These are phyloP conservation scores for Phytopythium sindhum DNA, from an alignment of 352 stramenopile genomes.

Conservation along the genomic window DNA sequence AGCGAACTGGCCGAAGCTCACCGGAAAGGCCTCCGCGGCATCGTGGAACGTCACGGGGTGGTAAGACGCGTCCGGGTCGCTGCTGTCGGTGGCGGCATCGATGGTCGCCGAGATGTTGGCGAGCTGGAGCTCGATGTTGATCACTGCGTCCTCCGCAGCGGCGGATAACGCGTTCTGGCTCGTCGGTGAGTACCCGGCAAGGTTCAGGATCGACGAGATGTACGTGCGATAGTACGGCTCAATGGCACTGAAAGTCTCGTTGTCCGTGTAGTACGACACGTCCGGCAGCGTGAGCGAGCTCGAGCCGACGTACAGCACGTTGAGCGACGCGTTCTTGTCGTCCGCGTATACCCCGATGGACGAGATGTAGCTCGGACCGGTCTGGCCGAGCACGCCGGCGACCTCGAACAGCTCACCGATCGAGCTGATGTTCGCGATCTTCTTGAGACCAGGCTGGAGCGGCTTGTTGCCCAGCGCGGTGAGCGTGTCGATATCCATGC, in stretches of 20 bases:
- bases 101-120: conserved; percentile 5
- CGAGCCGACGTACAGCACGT: conserved; percentile 73
- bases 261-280: conserved; percentile 88
- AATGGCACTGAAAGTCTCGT: conserved; percentile 23
- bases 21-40: not conserved
- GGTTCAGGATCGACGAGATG: conserved; percentile 32
- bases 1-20: conserved; percentile 7
- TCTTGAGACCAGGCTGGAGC: conserved; percentile 33
- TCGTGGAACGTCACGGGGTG: not conserved
- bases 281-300: conserved; percentile 78
- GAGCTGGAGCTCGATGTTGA: conserved; percentile 9
- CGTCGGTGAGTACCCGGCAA: conserved; percentile 18
- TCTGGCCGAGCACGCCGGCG: conserved; percentile 39
- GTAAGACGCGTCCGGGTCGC: conserved; percentile 9
- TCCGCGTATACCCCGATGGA: conserved; percentile 35
- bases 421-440: conserved; percentile 25
- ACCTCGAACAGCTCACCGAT: conserved; percentile 38
- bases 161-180: not conserved
- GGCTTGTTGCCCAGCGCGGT: conserved; percentile 38
- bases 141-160: conserved; percentile 1
- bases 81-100: not conserved
- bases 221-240: conserved; percentile 34
- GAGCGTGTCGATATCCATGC: conserved; percentile 46
- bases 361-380: conserved; percentile 66
- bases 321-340: conserved; percentile 55